Evolutionary conservation across 768 basidiomycete genomes (phyloP).

Genomic region (Boletus pseudo-olivaceus): DNA sequence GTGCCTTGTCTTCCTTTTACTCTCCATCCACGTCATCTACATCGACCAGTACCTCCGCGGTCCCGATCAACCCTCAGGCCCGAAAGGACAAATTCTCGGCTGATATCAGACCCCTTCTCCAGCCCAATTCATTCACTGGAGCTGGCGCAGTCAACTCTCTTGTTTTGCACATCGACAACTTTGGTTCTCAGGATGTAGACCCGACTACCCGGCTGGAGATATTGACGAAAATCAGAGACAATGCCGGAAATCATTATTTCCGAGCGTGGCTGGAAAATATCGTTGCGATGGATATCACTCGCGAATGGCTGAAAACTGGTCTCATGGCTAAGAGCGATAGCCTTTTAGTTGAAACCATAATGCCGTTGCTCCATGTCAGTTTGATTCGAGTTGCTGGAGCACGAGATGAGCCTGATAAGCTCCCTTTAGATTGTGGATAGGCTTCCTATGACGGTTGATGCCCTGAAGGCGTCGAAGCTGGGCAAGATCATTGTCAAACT

Average conservation of each 20-base stretch:
- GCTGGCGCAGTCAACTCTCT: slow-evolving; percentile 66
- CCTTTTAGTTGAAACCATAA: slow-evolving; percentile 67
- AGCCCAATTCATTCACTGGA: slow-evolving; percentile 58
- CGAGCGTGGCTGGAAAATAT: slow-evolving; percentile 81
- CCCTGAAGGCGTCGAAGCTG: slow-evolving; percentile 66
- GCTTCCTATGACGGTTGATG: slow-evolving; percentile 68
- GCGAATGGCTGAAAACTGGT: slow-evolving; percentile 78
- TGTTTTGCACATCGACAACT: slow-evolving; percentile 54
- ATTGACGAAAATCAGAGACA: slow-evolving; percentile 75
- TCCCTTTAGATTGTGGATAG: slow-evolving; percentile 69
- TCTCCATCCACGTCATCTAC: slow-evolving; percentile 31
- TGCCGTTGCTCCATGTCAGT: slow-evolving; percentile 86
- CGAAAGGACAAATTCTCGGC: slow-evolving; percentile 52
- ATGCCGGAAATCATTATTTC: slow-evolving; percentile 83
- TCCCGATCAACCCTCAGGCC: slow-evolving; percentile 45
- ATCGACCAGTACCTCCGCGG: slow-evolving; percentile 23
- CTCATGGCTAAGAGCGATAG: slow-evolving; percentile 53
- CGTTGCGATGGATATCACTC: slow-evolving; percentile 69
- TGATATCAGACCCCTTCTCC: slow-evolving; percentile 54
- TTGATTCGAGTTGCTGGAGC: slow-evolving; percentile 11
- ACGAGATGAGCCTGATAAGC: slow-evolving; percentile 17
- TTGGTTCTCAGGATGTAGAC: slow-evolving; percentile 63
- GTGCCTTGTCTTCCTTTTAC: slow-evolving; percentile 39
- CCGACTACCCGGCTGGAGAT: slow-evolving; percentile 66
- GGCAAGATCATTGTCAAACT: slow-evolving; percentile 78